A percentile compares a stretch with the other conserved stretches of the same genome.
Conservation (phyloP, 495 filamentous ascomycete genomes). For the Penicillium pulvis region DNA sequence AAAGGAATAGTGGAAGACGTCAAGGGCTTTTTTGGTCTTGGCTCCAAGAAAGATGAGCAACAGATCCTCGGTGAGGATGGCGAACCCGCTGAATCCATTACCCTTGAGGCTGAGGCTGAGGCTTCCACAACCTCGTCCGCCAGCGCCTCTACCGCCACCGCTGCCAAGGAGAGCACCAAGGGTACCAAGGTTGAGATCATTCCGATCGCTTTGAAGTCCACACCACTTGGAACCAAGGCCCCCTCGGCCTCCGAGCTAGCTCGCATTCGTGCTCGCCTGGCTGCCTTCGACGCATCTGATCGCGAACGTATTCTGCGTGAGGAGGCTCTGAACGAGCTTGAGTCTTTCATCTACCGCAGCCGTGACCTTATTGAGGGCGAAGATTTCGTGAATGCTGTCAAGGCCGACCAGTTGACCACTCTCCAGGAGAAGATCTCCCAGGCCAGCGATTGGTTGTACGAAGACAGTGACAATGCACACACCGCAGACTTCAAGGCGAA, state of each 20-base stretch:
- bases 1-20: slow-evolving; percentile 84
- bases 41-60: slow-evolving; percentile 81
- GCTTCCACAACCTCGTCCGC: slow-evolving; percentile 46
- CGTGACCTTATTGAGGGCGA: slow-evolving; percentile 79
- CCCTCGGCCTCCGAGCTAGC: slow-evolving; percentile 58
- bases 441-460: slow-evolving; percentile 88
- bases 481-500: slow-evolving; percentile 69
- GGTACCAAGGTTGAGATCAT: slow-evolving; percentile 70
- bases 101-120: slow-evolving; percentile 52
- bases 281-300: slow-evolving; percentile 84
- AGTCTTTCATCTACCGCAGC: slow-evolving; percentile 88
- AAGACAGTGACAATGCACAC: slow-evolving; percentile 74
- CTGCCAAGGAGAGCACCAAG: slow-evolving; percentile 52
- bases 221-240: slow-evolving; percentile 60
- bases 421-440: slow-evolving; percentile 66
- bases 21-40: slow-evolving; percentile 93
- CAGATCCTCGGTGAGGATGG: slow-evolving; percentile 68
- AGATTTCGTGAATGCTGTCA: slow-evolving; percentile 70
- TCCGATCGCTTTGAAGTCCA: slow-evolving; percentile 62
- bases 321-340: slow-evolving; percentile 88
- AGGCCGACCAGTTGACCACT: slow-evolving; percentile 56
- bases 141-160: slow-evolving; percentile 47
- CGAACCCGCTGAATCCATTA: slow-evolving; percentile 49
- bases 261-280: slow-evolving; percentile 70
- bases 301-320: slow-evolving; percentile 72